These are phyloP conservation scores for Phyllosticta capitalensis DNA, from an alignment of 2,329 filamentous ascomycete genomes.

Conservation along the genomic window DNA sequence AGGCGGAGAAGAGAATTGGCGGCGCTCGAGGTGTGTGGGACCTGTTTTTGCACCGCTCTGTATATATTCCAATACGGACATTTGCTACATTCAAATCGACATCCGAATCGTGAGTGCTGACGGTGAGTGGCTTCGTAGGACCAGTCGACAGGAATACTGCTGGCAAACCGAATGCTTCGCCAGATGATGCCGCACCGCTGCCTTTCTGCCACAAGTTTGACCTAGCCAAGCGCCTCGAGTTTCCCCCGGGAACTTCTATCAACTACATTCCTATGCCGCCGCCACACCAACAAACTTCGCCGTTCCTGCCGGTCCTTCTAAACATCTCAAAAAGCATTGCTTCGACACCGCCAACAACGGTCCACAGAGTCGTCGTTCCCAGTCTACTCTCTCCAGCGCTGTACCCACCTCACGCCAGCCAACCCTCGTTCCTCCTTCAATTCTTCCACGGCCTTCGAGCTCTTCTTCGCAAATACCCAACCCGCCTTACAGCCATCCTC, in stretches of 20 bases:
- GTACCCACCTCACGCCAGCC: conserved; percentile 60
- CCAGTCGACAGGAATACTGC: conserved; percentile 4
- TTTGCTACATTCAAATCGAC: not conserved
- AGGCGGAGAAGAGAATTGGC: conserved; percentile 35
- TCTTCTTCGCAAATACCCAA: conserved; percentile 58
- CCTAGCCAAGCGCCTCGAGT: conserved; percentile 39
- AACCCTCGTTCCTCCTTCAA: conserved; percentile 64
- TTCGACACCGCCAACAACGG: conserved; percentile 41
- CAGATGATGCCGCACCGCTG: conserved; percentile 15
- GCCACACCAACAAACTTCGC: conserved; percentile 41
- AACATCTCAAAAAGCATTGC: conserved; percentile 46
- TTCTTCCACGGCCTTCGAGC: conserved; percentile 73
- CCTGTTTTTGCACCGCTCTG: conserved; percentile 2
- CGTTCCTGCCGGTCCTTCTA: conserved; percentile 58
- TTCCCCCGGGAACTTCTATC: conserved; percentile 32
- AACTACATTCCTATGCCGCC: conserved; percentile 53
- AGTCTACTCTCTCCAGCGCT: conserved; percentile 76
- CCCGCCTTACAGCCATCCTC: conserved; percentile 59
- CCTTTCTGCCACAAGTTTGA: conserved; percentile 45
- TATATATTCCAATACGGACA: conserved; percentile 11
- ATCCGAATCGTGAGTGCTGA: conserved; percentile 12
- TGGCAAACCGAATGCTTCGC: not conserved
- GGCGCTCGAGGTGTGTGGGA: conserved; percentile 51
- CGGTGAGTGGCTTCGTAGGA: not conserved
- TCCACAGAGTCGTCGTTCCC: conserved; percentile 81